Evolutionary conservation across 108 stramenopile species (phyloP), one percentile per base, ranked within the genome.

Genomic region (Nannochloropsis gaditana): DNA sequence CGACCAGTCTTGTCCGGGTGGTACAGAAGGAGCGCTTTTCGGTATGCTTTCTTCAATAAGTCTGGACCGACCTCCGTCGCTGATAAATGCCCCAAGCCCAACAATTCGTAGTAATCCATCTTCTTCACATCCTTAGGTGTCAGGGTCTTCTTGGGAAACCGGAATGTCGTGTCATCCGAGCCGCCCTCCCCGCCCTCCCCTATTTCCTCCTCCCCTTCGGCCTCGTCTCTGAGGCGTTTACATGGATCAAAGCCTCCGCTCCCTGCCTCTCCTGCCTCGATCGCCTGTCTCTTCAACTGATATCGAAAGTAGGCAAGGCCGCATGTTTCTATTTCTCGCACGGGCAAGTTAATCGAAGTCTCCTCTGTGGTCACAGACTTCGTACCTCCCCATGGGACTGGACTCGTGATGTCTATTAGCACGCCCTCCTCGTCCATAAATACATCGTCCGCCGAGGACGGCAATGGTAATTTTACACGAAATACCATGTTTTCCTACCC

Each of bases 1-100:
- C 82, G 42, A 41, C 88, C 85, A 1, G 85, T 85, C 86, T 91
- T 91, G 83, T 91, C 91, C 1, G 91, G 91, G 45, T 91, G 91
- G 81, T 91, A 91, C 87, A 84, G 88, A 45, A 91, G 86, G 15
- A 91, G 86, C n/a, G 90, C 90, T 79, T 89, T 91, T 17, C 90
- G 90, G 88, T 91, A 91, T 5, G 91, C 91, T 44, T 89, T 90
- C 81, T 90, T 90, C 42, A 91, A 43, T 42, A 21, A 85, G 43
- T 88, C 84, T 3, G 84, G 81, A n/a, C 82, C 50, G n/a, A 88
- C 88, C 41, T 84, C 84, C n/a, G 81, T 83, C 21, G 84, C 88
- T 41, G 82, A 85, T 43, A 73, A 73, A n/a, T 84, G 82, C 21
- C 84, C 88, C 43, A 88, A 85, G 10, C 87, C 87, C 82, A 88